Base-by-base conservation (phyloP, 768 basidiomycete species). In the Galerina sulciceps region DNA sequence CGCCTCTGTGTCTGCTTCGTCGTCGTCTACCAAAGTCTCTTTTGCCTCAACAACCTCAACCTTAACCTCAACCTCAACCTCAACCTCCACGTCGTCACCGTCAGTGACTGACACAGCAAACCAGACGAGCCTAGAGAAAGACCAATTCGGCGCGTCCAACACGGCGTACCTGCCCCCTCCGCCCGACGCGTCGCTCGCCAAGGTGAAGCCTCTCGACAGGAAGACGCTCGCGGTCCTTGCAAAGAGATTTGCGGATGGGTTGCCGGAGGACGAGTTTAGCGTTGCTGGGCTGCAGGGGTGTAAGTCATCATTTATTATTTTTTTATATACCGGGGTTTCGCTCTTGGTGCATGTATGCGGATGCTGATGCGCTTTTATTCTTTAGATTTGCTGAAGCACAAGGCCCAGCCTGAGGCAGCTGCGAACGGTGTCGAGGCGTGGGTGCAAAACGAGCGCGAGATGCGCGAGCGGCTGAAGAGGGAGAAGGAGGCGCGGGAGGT, bases 261-360 rank as follows among this genome's bases (percentile, higher is more conserved):
- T 96, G 18, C 93, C 94, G 0, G 90, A 93, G 37, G 87, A 89
- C 40, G 90, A 91, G 75, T 93, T 95, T 69, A 91, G 90, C 67
- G 90, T 95, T 54, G 94, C 94, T 17, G 89, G 92, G 56, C 78
- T 97, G 53, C 94, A 96, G 76, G 94, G 93, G 71, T 94, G 90
- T 91, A 71, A 83, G 90, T 87, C n/a, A n/a, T n/a, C n/a, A n/a
- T n/a, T n/a, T n/a, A n/a, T n/a, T n/a, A n/a, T n/a, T n/a, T n/a
- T n/a, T n/a, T n/a, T n/a, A n/a, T n/a, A n/a, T n/a, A n/a, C n/a
- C n/a, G n/a, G n/a, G n/a, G 36, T 67, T 20, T 53, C 58, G 45
- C n/a, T 53, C 35, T 18, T 57, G 10, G 15, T 46, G 54, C 49
- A 47, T 65, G 44, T 47, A 53, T 43, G 44, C 4, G 5, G 17